Evolutionary conservation across 768 basidiomycete genomes (phyloP).

Genomic region (Psilocybe tampanensis): DNA sequence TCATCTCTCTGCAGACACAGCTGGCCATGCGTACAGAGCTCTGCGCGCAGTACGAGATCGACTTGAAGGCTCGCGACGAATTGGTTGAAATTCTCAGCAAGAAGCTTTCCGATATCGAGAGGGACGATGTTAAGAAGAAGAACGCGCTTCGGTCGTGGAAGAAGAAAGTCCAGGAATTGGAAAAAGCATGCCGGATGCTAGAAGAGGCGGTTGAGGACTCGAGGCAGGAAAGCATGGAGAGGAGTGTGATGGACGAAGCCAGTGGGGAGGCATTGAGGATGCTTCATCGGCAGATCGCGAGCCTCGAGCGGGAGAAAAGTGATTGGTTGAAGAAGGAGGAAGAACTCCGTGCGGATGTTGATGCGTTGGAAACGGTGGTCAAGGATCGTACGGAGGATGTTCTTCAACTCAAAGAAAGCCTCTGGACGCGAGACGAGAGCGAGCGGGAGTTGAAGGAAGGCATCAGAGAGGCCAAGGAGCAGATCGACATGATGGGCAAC

Average conservation of each 20-base stretch:
- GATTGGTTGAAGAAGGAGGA: slow-evolving; percentile 49
- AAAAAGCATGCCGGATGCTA: slow-evolving; percentile 61
- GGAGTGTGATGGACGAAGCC: slow-evolving; percentile 84
- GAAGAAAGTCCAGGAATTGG: slow-evolving; percentile 77
- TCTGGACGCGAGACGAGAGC: slow-evolving; percentile 52
- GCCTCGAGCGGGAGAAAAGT: slow-evolving; percentile 68
- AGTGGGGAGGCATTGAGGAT: slow-evolving; percentile 78
- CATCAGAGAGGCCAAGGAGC: slow-evolving; percentile 55
- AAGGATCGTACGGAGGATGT: slow-evolving; percentile 48
- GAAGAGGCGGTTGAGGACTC: slow-evolving; percentile 91
- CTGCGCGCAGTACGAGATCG: slow-evolving; percentile 75
- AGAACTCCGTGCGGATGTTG: slow-evolving; percentile 44
- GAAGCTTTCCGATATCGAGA: slow-evolving; percentile 57
- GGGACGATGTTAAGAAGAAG: slow-evolving; percentile 64
- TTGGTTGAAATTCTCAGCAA: slow-evolving; percentile 60
- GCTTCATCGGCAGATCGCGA: slow-evolving; percentile 78
- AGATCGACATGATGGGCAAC: slow-evolving; percentile 61
- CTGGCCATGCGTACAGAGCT: slow-evolving; percentile 75
- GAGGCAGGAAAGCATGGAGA: slow-evolving; percentile 77
- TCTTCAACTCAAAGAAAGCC: slow-evolving; percentile 43
- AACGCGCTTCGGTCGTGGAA: slow-evolving; percentile 62
- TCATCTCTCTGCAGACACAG: slow-evolving; percentile 75
- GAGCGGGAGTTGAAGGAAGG: slow-evolving; percentile 56
- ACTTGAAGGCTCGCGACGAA: slow-evolving; percentile 74
- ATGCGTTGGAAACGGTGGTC: slow-evolving; percentile 49